A percentile compares a stretch with the other conserved stretches of the same genome.
phyloP scores from a whole-genome alignment of 2,329 filamentous ascomycete species.

The Plenodomus lindquistii region DNA sequence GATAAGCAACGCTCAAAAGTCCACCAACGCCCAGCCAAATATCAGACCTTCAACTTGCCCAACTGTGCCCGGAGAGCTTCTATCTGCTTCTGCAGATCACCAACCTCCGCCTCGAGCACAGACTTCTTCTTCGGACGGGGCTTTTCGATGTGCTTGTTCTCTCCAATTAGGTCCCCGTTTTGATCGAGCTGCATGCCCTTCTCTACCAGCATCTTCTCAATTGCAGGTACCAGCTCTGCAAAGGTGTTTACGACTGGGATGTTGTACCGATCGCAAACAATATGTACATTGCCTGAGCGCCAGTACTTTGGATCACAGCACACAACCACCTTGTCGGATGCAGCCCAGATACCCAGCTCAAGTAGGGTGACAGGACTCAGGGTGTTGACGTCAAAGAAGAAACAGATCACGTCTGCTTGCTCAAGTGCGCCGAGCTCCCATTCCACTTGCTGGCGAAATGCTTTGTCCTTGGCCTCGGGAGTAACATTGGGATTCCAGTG shows the following conservation, averaged over 20 bases:
- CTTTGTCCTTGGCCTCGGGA: constrained; percentile 47
- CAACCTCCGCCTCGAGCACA: constrained; percentile 7
- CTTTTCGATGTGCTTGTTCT: constrained; percentile 7
- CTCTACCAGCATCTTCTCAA: constrained; percentile 39
- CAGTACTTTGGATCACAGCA: constrained; percentile 57
- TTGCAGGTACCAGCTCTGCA: constrained; percentile 44
- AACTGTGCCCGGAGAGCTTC: constrained; percentile 6
- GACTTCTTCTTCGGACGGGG: constrained; percentile 8
- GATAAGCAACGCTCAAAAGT: not conserved
- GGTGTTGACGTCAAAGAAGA: constrained; percentile 60
- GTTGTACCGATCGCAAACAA: constrained; percentile 57
- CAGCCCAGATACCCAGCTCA: constrained; percentile 61
- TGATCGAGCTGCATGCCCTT: constrained; percentile 31
- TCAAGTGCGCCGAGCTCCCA: constrained; percentile 67
- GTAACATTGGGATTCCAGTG: constrained; percentile 61
- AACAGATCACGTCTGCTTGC: constrained; percentile 56
- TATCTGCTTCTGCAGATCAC: constrained; percentile 2
- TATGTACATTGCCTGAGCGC: constrained; percentile 65
- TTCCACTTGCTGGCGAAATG: constrained; percentile 58
- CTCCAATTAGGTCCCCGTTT: constrained; percentile 13
- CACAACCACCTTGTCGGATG: constrained; percentile 55
- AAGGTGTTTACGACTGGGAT: constrained; percentile 52
- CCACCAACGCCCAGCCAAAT: not conserved
- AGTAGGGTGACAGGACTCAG: constrained; percentile 62
- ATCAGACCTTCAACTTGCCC: constrained; percentile 1